Percentiles rank a stretch among this genome's conserved stretches.
These are phyloP conservation scores for Calcarisporium arbuscula DNA, from an alignment of 2,329 filamentous ascomycete genomes.

Conservation along the genomic window DNA sequence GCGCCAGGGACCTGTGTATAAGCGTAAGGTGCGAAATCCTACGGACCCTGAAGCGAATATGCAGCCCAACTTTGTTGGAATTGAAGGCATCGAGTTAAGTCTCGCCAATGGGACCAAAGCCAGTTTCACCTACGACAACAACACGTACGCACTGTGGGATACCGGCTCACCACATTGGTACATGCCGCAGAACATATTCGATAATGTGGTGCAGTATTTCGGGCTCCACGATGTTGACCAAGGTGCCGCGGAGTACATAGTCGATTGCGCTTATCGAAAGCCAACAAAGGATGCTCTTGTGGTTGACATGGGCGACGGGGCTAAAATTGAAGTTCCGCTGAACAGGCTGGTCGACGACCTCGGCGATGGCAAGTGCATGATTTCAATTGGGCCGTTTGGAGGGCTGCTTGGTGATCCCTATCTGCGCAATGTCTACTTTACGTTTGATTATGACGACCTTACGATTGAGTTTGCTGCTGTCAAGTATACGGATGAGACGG, in stretches of 20 bases:
- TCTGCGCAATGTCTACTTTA: conserved; percentile 8
- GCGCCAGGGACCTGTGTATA: conserved; percentile 7
- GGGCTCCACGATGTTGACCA: conserved; percentile 5
- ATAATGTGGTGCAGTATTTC: conserved; percentile 5
- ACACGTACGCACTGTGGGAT: conserved; percentile 6
- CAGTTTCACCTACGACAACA: conserved; percentile 5
- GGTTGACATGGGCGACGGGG: conserved; percentile 5
- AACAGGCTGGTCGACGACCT: conserved; percentile 2
- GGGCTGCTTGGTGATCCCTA: conserved; percentile 5
- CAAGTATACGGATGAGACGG: conserved; percentile 7
- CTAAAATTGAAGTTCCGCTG: conserved; percentile 7
- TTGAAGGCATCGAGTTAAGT: conserved; percentile 2
- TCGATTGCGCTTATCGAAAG: conserved; percentile 10
- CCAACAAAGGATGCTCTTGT: neutral
- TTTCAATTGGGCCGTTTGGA: conserved; percentile 2
- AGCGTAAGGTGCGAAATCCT: conserved; percentile 5
- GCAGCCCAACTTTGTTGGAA: conserved; percentile 6
- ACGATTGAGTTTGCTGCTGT: conserved; percentile 8
- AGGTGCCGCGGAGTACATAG: conserved; percentile 1
- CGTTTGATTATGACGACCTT: conserved; percentile 10
- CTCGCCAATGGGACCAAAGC: conserved; percentile 3
- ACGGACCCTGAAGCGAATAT: neutral
- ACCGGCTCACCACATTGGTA: conserved; percentile 8
- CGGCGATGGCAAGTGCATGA: conserved; percentile 6
- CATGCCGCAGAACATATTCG: conserved; percentile 7